Evolutionary conservation across 2,329 filamentous ascomycete genomes (phyloP).

Genomic region (Colletotrichum horii): DNA sequence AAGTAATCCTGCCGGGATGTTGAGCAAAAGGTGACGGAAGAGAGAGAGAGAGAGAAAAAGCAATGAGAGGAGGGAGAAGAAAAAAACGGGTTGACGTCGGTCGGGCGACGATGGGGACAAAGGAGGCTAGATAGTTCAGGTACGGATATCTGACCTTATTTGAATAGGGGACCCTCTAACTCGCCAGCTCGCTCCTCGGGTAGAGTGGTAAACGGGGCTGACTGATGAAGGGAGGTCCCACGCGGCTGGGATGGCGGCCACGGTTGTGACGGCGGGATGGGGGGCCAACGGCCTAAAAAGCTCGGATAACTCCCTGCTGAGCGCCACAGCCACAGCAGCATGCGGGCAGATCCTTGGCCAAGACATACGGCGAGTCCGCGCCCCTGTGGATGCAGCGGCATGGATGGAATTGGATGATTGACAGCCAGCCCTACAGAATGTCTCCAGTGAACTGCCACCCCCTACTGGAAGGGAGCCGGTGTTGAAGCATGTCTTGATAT

Average conservation of each 20-base stretch:
- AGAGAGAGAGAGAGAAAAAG: not conserved
- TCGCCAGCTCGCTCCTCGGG: not conserved
- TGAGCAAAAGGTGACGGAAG: not conserved
- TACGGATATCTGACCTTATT: slow-evolving; percentile 6
- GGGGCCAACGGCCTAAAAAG: not conserved
- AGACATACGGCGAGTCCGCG: not conserved
- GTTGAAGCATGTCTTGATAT: not conserved
- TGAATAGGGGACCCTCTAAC: slow-evolving; percentile 12
- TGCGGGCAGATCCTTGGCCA: slow-evolving; percentile 1
- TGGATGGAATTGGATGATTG: not conserved
- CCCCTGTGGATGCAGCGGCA: not conserved
- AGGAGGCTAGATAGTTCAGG: slow-evolving; percentile 3
- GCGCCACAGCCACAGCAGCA: slow-evolving; percentile 15
- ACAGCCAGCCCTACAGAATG: not conserved
- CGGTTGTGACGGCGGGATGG: not conserved
- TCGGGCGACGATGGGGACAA: slow-evolving; percentile 9
- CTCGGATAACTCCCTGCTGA: not conserved
- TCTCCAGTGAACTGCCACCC: not conserved
- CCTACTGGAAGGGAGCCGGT: not conserved
- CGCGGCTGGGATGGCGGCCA: slow-evolving; percentile 6
- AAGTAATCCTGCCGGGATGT: not conserved
- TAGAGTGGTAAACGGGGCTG: slow-evolving; percentile 12
- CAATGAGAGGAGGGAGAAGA: not conserved
- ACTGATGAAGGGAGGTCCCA: slow-evolving; percentile 13
- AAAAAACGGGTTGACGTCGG: not conserved